Percentiles rank a stretch among this genome's conserved stretches.
Conservation (phyloP, 75 land plant genomes). For the Picea glauca region DNA sequence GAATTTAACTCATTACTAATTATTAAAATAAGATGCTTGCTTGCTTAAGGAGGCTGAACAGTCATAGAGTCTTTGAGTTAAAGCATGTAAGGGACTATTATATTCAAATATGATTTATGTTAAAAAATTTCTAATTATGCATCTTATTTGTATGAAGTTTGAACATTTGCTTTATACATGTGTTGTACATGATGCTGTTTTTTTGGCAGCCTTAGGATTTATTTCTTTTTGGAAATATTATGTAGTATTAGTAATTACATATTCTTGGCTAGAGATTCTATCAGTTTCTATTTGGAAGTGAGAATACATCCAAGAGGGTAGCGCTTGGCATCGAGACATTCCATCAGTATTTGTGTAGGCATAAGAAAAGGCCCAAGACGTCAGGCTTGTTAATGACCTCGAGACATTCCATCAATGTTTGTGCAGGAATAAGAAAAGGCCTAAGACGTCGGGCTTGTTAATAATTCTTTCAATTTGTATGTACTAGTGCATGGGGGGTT, state of each 20-base stretch:
- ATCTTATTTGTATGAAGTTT: background rate
- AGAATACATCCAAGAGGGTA: background rate
- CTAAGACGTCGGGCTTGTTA: background rate
- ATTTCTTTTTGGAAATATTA: background rate
- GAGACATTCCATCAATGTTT: background rate
- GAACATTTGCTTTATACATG: background rate
- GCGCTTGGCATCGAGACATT: background rate
- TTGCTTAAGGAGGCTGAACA: background rate
- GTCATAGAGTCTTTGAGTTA: background rate
- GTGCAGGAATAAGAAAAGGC: background rate
- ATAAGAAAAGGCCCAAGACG: background rate
- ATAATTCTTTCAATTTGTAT: background rate
- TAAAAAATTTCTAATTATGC: background rate
- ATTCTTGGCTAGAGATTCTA: background rate
- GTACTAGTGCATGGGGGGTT: background rate
- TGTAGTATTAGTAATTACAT: background rate
- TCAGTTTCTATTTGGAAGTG: background rate
- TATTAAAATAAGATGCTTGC: background rate
- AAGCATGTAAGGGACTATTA: background rate
- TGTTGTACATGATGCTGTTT: background rate
- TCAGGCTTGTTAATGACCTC: background rate
- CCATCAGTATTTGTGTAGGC: background rate
- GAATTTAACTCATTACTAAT: background rate
- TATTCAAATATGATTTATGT: background rate
- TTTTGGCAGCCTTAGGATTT: background rate